Base-by-base conservation (phyloP, 305 asterid species). In the Fraxinus paxiana region DNA sequence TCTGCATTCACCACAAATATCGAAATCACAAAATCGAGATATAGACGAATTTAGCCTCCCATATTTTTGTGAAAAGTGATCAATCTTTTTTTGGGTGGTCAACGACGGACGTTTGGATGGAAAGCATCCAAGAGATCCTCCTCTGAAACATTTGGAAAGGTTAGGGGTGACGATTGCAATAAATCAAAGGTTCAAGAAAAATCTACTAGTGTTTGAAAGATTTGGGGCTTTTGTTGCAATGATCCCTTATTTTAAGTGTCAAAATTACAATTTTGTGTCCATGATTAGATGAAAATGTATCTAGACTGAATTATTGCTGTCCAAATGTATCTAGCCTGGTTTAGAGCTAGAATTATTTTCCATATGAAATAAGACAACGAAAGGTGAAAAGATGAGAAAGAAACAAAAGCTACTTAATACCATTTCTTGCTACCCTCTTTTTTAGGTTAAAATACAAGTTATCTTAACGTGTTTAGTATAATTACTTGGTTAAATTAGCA, bases 241-340 rank as follows among this genome's bases (percentile, higher is more conserved):
- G 33, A 30, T 30, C 33, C 33, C 56, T 38, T 38, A 38, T 8
- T 38, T 38, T 9, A 9, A 38, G 48, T 41, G 15, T 9, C 48
- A 38, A 38, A 38, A 38, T 38, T 41, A 41, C 15, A 41, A 41
- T 9, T 41, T 41, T 41, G 12, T 41, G 48, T 41, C 48, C n/a
- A 41, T 41, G 48, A 41, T 10, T 9, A 24, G 34, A 15, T 63
- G 41, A 69, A 69, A 69, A 69, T 69, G 38, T 15, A 30, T 69
- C 4, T 28, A 69, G 41, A 15, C 74, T 15, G 12, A 69, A 28
- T 12, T 12, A 30, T 30, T 34, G 67, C 26, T 71, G 18, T 41
- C 41, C 4, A 15, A 18, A 80, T 78, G 88, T 75, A 86, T 78
- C 72, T 78, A 37, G 83, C 54, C 5, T 12, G 65, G 61, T 80